Evolutionary conservation across 2,329 filamentous ascomycete species (phyloP), one percentile per base, ranked within the genome.

Genomic region (Aureobasidium sp.): DNA sequence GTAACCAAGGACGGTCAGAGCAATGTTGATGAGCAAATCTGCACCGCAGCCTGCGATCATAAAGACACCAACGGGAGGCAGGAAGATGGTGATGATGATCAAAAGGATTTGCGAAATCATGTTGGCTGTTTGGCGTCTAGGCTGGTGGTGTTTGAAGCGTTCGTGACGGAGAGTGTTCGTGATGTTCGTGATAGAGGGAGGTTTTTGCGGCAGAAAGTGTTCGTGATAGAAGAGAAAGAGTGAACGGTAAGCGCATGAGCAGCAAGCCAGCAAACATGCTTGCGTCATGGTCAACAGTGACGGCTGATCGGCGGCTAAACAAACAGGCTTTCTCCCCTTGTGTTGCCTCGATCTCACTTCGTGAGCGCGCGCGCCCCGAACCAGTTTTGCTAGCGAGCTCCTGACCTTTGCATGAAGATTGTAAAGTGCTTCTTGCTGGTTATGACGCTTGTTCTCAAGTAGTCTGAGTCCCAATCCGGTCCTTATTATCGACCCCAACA

Each of bases 1-100:
- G 73, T 87, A 89, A 48, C 77, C 78, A 1, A 81, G 73, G 20
- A 78, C 49, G 1, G 78, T 80, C 14, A 80, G 72, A n/a, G 71
- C 68, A 56, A 80, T 74, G 70, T 79, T 80, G 70, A 80, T 79
- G 48, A 79, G 68, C 1, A 80, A 67, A 64, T 81, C 79, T 25
- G 73, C 72, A 64, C 78, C 78, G 68, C 78, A 81, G 64, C 79
- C 79, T n/a, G 78, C 74, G 53, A 80, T 72, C 62, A 77, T 66
- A 70, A 76, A 77, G 68, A 80, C 79, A 62, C 77, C 79, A 14
- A 80, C 64, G 22, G 78, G 78, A n/a, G 79, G 79, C 44, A 79
- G 61, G 69, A 80, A 76, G 67, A 79, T 72, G 36, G 77, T 78
- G 64, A 79, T 72, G 64, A 79, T 70, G 47, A 79, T 73, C 31